A percentile compares a stretch with the other conserved stretches of the same genome.
These are phyloP conservation scores for Boletus huronensis DNA, from an alignment of 768 basidiomycete species.

Conservation along the genomic window DNA sequence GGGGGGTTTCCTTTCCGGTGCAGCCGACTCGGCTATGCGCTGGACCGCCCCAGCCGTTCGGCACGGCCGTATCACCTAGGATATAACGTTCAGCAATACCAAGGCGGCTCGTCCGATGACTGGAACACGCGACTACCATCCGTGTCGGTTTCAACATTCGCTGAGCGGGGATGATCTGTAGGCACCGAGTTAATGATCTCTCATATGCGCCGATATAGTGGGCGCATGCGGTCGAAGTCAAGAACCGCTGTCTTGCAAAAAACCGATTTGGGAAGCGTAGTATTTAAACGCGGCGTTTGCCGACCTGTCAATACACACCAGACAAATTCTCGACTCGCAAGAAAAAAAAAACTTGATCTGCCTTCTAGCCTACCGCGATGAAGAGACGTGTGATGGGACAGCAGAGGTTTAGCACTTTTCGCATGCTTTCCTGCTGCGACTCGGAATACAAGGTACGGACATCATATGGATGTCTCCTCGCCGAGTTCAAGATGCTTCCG, in stretches of 20 bases:
- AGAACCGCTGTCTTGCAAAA: constrained; percentile 1
- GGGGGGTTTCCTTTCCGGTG: constrained; percentile 3
- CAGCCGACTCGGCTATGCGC: not conserved
- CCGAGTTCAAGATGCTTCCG: not conserved
- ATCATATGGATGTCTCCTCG: not conserved
- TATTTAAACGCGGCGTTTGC: constrained; percentile 5
- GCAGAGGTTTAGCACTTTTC: not conserved
- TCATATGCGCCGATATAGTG: not conserved
- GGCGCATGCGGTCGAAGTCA: not conserved
- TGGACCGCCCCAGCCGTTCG: not conserved
- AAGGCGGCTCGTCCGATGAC: not conserved
- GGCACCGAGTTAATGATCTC: not conserved
- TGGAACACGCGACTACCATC: not conserved
- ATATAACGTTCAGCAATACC: not conserved
- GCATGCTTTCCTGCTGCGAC: not conserved
- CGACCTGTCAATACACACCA: not conserved
- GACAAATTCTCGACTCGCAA: not conserved
- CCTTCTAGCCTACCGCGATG: not conserved
- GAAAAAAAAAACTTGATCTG: not conserved
- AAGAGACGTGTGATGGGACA: not conserved
- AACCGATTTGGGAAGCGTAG: not conserved
- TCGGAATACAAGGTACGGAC: not conserved
- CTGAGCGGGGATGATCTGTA: not conserved
- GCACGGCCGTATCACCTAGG: not conserved
- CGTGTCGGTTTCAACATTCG: not conserved